Percentiles rank a stretch among this genome's conserved stretches.
Conservation (phyloP, 2,329 filamentous ascomycete species). For the Fusarium sp. region DNA sequence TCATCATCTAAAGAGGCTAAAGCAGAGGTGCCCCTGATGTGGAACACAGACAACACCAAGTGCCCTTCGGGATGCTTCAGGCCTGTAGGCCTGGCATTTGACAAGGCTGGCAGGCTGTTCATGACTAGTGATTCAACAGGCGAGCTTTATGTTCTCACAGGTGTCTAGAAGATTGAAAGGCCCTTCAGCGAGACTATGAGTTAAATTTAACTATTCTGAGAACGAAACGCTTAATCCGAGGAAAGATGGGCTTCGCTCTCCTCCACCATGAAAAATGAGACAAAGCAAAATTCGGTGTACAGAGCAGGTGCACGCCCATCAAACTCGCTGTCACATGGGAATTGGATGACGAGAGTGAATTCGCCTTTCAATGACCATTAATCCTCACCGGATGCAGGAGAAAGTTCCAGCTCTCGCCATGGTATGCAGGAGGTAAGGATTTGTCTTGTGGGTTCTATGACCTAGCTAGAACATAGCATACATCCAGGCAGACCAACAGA, state of each 20-base stretch:
- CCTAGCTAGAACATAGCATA: not conserved
- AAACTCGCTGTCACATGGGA: too few relatives aligned
- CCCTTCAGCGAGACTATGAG: not conserved
- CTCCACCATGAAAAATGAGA: not conserved
- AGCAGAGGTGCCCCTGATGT: slow-evolving; percentile 14
- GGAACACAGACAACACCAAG: slow-evolving; percentile 4
- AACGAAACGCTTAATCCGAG: too few relatives aligned
- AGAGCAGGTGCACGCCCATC: too few relatives aligned
- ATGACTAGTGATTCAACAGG: slow-evolving; percentile 13
- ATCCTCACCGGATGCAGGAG: not conserved
- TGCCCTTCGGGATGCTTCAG: slow-evolving; percentile 12
- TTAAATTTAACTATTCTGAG: not conserved
- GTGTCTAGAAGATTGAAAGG: not conserved
- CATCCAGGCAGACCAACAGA: not conserved
- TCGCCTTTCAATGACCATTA: not conserved
- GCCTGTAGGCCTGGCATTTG: not conserved
- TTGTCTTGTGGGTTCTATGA: not conserved
- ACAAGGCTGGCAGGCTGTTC: slow-evolving; percentile 4
- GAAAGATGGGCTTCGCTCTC: not conserved
- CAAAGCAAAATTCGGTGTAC: too few relatives aligned
- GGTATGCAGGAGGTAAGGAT: not conserved
- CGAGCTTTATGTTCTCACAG: slow-evolving; percentile 1
- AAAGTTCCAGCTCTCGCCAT: not conserved
- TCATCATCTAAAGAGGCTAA: not conserved
- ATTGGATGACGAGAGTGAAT: not conserved